Evolutionary conservation across 352 stramenopile genomes (phyloP).

Genomic region (Nothophytophthora sp.): DNA sequence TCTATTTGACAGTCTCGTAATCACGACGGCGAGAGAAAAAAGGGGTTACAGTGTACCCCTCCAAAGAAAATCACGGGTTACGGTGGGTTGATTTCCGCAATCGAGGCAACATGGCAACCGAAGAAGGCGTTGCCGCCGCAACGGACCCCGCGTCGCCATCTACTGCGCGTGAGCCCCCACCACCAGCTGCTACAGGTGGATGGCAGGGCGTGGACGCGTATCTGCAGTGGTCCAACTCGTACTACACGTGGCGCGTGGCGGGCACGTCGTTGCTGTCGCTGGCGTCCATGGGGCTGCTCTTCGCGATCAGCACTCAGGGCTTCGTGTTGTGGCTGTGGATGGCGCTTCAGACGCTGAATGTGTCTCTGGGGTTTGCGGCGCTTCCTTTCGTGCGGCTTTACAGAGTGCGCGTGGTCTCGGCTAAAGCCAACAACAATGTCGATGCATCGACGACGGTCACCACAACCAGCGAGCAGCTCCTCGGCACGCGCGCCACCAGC

Average conservation of each 20-base stretch:
- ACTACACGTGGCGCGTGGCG: slow-evolving; percentile 64
- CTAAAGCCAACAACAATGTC: neutral
- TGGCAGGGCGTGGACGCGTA: slow-evolving; percentile 45
- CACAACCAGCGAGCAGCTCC: slow-evolving; percentile 15
- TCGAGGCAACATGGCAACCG: slow-evolving; percentile 22
- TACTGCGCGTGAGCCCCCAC: neutral
- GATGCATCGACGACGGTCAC: neutral
- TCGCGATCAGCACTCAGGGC: slow-evolving; percentile 28
- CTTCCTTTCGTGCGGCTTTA: slow-evolving; percentile 56
- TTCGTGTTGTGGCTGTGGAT: slow-evolving; percentile 50
- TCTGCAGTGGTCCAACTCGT: slow-evolving; percentile 69
- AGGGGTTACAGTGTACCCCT: no score
- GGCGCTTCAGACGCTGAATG: slow-evolving; percentile 53
- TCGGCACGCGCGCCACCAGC: slow-evolving; percentile 21
- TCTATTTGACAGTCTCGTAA: no score
- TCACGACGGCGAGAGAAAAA: no score
- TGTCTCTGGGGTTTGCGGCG: slow-evolving; percentile 53
- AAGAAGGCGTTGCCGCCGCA: neutral
- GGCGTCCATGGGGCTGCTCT: slow-evolving; percentile 43
- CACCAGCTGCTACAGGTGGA: no score
- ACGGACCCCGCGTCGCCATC: neutral
- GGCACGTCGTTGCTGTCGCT: slow-evolving; percentile 47
- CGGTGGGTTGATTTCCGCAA: no score
- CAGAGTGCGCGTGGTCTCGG: slow-evolving; percentile 7
- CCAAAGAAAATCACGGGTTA: no score